Evolutionary conservation across 2,329 filamentous ascomycete species (phyloP).

Genomic region (Allantophomopsis cytisporea): DNA sequence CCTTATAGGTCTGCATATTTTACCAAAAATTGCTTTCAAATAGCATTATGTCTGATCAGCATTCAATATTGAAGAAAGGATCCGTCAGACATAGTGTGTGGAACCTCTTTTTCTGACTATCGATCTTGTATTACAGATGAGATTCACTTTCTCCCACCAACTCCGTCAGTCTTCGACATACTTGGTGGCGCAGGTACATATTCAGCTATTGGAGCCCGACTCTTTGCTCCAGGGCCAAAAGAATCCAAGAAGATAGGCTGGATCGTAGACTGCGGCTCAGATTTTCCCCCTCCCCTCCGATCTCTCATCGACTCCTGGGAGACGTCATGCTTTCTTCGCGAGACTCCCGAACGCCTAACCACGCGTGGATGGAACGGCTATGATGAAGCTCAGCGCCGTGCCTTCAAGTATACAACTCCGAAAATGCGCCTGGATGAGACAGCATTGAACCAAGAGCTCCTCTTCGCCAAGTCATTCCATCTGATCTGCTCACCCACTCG

Average conservation of each 20-base stretch:
- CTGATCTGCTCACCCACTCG: conserved; percentile 71
- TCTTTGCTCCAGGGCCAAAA: conserved; percentile 58
- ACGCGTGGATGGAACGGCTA: conserved; percentile 94
- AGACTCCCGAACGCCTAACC: conserved; percentile 54
- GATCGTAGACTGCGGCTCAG: conserved; percentile 81
- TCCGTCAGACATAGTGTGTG: no score
- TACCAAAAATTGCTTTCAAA: no score
- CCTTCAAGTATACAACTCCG: conserved; percentile 78
- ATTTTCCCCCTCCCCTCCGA: conserved; percentile 62
- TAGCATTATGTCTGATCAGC: no score
- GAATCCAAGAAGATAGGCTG: conserved; percentile 62
- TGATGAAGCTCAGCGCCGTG: conserved; percentile 50
- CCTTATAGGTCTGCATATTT: no score
- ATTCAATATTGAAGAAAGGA: no score
- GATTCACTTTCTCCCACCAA: conserved; percentile 69
- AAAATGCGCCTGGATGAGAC: conserved; percentile 68
- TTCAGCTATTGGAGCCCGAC: conserved; percentile 73
- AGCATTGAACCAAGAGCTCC: conserved; percentile 52
- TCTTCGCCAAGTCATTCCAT: conserved; percentile 69
- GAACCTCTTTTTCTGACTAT: no score
- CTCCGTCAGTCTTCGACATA: conserved; percentile 55
- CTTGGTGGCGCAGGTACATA: conserved; percentile 85
- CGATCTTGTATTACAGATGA: conserved; percentile 47
- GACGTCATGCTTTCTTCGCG: conserved; percentile 58
- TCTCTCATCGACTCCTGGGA: conserved; percentile 58